Evolutionary conservation across 2,329 filamentous ascomycete genomes (phyloP).

Genomic region (Passalora sequoiae): DNA sequence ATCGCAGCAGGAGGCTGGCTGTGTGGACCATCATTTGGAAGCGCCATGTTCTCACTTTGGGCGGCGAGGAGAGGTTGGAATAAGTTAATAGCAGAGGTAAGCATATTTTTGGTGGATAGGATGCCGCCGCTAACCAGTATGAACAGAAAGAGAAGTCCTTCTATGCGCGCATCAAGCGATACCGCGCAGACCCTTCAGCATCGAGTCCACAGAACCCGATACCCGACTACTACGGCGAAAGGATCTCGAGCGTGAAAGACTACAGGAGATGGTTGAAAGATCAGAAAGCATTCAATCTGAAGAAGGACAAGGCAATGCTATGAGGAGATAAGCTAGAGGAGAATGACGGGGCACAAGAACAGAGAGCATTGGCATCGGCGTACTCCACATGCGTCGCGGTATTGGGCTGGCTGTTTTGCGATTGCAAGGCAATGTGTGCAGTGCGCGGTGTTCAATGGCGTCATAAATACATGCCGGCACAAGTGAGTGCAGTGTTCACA

Average conservation of each 20-base stretch:
- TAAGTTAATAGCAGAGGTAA: constrained; percentile 63
- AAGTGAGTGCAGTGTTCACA: too few species aligned
- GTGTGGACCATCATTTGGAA: constrained; percentile 75
- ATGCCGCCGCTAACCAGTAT: constrained; percentile 3
- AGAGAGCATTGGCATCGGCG: too few species aligned
- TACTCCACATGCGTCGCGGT: too few species aligned
- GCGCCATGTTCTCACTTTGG: constrained; percentile 68
- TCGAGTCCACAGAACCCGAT: constrained; percentile 90
- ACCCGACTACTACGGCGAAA: constrained; percentile 97
- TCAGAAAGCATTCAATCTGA: constrained; percentile 85
- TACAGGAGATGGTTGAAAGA: constrained; percentile 97
- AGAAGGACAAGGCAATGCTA: constrained; percentile 68
- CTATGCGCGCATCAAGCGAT: constrained; percentile 83
- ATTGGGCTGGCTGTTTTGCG: too few species aligned
- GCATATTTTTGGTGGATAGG: background rate
- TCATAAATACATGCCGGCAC: too few species aligned
- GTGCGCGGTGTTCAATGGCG: too few species aligned
- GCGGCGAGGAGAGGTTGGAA: constrained; percentile 59
- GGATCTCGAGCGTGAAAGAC: constrained; percentile 86
- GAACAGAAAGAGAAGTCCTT: constrained; percentile 85
- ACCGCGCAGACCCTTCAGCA: constrained; percentile 83
- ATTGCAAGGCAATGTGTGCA: too few species aligned
- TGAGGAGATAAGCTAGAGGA: too few species aligned
- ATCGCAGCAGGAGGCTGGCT: constrained; percentile 84
- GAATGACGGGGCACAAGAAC: too few species aligned